These are phyloP conservation scores for Leishmania amazonensis DNA, from an alignment of 208 protist species.

Conservation along the genomic window DNA sequence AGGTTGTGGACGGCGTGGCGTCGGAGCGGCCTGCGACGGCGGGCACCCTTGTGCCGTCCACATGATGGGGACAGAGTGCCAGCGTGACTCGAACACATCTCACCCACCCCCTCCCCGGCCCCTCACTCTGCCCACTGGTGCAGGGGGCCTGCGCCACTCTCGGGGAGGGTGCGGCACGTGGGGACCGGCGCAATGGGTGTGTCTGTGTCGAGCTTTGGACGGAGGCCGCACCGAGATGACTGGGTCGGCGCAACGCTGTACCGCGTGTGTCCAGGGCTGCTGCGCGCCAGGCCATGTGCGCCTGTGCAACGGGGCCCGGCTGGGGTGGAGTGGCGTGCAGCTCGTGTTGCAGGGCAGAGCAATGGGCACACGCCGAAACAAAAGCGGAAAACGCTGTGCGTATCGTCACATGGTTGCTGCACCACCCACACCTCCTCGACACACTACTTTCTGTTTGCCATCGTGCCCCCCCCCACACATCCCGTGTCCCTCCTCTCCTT, in stretches of 20 bases:
- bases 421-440: not conserved
- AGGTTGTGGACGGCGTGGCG: too few species aligned
- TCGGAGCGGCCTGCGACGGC: too few species aligned
- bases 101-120: too few species aligned
- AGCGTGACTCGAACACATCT: too few species aligned
- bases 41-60: too few species aligned
- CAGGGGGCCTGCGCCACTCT: too few species aligned
- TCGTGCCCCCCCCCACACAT: not conserved
- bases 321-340: not conserved
- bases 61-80: too few species aligned
- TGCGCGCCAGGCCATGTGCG: not conserved
- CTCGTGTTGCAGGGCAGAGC: not conserved
- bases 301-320: not conserved
- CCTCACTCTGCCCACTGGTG: too few species aligned
- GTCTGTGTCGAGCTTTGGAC: not conserved
- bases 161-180: not conserved
- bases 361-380: not conserved
- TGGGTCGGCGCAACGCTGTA: not conserved
- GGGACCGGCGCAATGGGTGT: not conserved
- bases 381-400: not conserved
- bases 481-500: not conserved
- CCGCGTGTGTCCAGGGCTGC: not conserved
- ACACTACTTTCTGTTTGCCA: not conserved
- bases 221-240: not conserved
- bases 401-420: not conserved